These are phyloP conservation scores for Senna siamea DNA, from an alignment of 306 rosid genomes.

Conservation along the genomic window DNA sequence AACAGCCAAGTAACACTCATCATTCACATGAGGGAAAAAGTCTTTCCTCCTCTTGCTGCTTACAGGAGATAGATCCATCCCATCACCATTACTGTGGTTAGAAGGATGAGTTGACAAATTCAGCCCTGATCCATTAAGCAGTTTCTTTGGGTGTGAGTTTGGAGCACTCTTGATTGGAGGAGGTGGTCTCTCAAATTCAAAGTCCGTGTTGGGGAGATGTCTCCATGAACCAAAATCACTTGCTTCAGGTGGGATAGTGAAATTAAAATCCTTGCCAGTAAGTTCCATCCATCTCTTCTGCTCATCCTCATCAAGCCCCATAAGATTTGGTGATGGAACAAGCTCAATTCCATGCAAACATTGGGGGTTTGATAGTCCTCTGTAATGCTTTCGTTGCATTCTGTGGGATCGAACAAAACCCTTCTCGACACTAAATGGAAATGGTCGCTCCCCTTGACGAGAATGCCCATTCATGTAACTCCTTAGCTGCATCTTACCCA, in stretches of 20 bases:
- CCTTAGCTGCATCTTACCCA: constrained; percentile 74
- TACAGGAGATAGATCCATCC: constrained; percentile 46
- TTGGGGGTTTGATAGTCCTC: constrained; percentile 70
- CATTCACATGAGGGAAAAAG: constrained; percentile 48
- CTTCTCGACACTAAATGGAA: constrained; percentile 62
- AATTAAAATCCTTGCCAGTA: constrained; percentile 66
- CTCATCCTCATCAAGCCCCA: constrained; percentile 58
- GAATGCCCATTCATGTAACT: constrained; percentile 77
- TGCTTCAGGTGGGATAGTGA: constrained; percentile 60
- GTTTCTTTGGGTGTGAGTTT: constrained; percentile 49
- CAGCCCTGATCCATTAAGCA: constrained; percentile 60
- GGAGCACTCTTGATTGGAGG: constrained; percentile 48
- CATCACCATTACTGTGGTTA: constrained; percentile 49
- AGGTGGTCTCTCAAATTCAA: constrained; percentile 57
- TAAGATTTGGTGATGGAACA: constrained; percentile 59
- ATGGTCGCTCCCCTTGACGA: constrained; percentile 67
- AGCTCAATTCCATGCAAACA: constrained; percentile 70
- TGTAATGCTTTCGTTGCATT: constrained; percentile 74
- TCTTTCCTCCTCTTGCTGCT: constrained; percentile 62
- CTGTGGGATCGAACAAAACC: constrained; percentile 71
- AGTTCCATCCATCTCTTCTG: constrained; percentile 65
- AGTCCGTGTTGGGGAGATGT: constrained; percentile 54
- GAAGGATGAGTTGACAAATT: constrained; percentile 60
- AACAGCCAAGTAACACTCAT: constrained; percentile 49
- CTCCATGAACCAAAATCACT: constrained; percentile 70